Conservation (phyloP, 305 asterid species). For the Plantago coronopus region DNA sequence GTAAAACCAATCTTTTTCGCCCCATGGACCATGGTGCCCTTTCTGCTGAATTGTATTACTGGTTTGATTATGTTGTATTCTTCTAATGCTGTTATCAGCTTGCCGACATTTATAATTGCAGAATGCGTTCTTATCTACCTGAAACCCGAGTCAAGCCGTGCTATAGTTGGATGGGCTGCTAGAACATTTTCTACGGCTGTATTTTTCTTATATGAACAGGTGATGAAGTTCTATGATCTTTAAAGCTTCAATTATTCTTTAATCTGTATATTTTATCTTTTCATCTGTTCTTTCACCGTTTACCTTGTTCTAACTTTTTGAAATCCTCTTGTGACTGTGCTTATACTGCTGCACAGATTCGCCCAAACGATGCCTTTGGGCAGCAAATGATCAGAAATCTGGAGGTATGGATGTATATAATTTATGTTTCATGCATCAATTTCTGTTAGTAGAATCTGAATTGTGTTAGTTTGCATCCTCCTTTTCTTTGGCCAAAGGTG, state of each 20-base stretch:
- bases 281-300: constrained; percentile 14
- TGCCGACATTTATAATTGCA: constrained; percentile 99
- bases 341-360: constrained; percentile 55
- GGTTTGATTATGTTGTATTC: constrained; percentile 26
- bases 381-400: constrained; percentile 94
- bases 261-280: neutral
- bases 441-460: constrained; percentile 15
- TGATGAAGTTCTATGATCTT: constrained; percentile 25
- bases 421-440: constrained; percentile 7
- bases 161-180: constrained; percentile 85
- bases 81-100: constrained; percentile 84
- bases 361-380: constrained; percentile 96
- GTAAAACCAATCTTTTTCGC: neutral
- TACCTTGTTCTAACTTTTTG: neutral
- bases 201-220: constrained; percentile 98
- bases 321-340: neutral
- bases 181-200: constrained; percentile 74
- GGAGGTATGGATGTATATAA: constrained; percentile 57
- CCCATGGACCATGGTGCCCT: neutral
- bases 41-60: neutral
- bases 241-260: constrained; percentile 1
- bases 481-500: constrained; percentile 8
- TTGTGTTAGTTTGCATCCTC: constrained; percentile 15
- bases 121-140: constrained; percentile 96
- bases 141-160: constrained; percentile 82